Evolutionary conservation across 1,284 basidiomycete genomes (phyloP).

Genomic region (Entoloma clypeatum): DNA sequence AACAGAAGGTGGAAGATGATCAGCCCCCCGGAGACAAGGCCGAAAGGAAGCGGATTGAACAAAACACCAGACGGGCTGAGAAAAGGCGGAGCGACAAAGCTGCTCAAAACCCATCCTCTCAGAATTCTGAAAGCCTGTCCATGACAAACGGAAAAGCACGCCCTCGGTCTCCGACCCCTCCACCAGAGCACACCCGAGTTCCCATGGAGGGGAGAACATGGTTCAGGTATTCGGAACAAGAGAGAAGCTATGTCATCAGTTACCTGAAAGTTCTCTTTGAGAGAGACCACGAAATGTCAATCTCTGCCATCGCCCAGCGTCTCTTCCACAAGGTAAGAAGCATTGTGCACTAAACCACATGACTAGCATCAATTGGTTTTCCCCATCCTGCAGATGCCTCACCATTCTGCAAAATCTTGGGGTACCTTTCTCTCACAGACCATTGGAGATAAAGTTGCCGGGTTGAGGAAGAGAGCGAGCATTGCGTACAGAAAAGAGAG

Average conservation of each 20-base stretch:
- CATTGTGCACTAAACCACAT: no score
- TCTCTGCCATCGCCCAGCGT: slow-evolving; percentile 19
- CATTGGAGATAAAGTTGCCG: slow-evolving; percentile 25
- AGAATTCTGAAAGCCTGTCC: not conserved
- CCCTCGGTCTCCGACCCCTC: slow-evolving; percentile 41
- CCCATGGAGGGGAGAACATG: slow-evolving; percentile 23
- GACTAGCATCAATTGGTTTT: no score
- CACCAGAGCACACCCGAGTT: slow-evolving; percentile 31
- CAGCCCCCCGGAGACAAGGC: slow-evolving; percentile 6
- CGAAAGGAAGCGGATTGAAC: slow-evolving; percentile 17
- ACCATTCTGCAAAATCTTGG: slow-evolving; percentile 44
- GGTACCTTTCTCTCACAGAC: slow-evolving; percentile 16
- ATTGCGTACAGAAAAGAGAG: slow-evolving; percentile 34
- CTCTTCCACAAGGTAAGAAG: slow-evolving; percentile 29
- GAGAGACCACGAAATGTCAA: slow-evolving; percentile 26
- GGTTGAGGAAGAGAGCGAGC: slow-evolving; percentile 31
- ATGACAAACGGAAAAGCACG: slow-evolving; percentile 7
- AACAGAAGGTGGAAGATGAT: slow-evolving; percentile 8
- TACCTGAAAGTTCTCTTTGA: slow-evolving; percentile 32
- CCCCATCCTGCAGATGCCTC: slow-evolving; percentile 40
- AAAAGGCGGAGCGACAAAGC: slow-evolving; percentile 14
- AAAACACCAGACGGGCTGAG: slow-evolving; percentile 19
- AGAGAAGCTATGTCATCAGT: slow-evolving; percentile 38
- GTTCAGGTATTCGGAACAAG: slow-evolving; percentile 43
- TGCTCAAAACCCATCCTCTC: slow-evolving; percentile 2